These are phyloP conservation scores for Diaporthe destruens DNA, from an alignment of 2,329 filamentous ascomycete genomes.

Conservation along the genomic window DNA sequence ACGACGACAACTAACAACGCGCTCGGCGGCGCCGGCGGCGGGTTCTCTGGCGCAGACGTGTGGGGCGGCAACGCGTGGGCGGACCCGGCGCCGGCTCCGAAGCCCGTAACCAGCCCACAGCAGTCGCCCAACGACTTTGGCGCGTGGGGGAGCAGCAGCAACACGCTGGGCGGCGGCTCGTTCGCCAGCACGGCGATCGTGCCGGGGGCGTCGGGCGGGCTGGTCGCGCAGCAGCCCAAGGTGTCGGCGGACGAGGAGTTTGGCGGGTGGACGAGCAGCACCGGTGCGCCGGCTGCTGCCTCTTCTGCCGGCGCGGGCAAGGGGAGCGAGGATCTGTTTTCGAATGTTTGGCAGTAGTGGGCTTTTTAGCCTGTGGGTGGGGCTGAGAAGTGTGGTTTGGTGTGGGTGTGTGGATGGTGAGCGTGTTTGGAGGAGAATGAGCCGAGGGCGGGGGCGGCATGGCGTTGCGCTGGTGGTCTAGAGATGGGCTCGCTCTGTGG, in stretches of 20 bases:
- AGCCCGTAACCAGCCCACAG: slow-evolving; percentile 61
- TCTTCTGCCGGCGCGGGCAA: slow-evolving; percentile 12
- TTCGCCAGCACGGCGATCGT: slow-evolving; percentile 72
- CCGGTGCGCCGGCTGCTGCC: slow-evolving; percentile 55
- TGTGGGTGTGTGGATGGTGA: too few relatives aligned
- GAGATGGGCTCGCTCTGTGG: neutral
- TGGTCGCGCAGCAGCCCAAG: slow-evolving; percentile 72
- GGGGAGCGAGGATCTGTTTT: slow-evolving; percentile 88
- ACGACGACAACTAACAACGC: slow-evolving; percentile 55
- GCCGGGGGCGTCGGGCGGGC: slow-evolving; percentile 73
- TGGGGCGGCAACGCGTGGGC: slow-evolving; percentile 93
- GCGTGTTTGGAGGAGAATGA: neutral
- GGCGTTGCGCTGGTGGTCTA: neutral
- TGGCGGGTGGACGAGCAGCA: slow-evolving; percentile 89
- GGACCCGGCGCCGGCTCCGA: slow-evolving; percentile 61
- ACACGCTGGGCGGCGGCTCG: slow-evolving; percentile 61
- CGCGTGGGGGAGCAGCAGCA: slow-evolving; percentile 14
- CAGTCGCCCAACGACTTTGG: slow-evolving; percentile 67
- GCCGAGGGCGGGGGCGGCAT: too few relatives aligned
- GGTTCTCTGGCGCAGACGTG: slow-evolving; percentile 71
- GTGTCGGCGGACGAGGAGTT: slow-evolving; percentile 94
- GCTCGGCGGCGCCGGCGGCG: slow-evolving; percentile 49
- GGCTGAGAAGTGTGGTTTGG: neutral
- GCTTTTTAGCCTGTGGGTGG: neutral
- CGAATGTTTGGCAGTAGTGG: slow-evolving; percentile 89